Evolutionary conservation across 1,284 basidiomycete genomes (phyloP).

Genomic region (Rhizoctonia solani): DNA sequence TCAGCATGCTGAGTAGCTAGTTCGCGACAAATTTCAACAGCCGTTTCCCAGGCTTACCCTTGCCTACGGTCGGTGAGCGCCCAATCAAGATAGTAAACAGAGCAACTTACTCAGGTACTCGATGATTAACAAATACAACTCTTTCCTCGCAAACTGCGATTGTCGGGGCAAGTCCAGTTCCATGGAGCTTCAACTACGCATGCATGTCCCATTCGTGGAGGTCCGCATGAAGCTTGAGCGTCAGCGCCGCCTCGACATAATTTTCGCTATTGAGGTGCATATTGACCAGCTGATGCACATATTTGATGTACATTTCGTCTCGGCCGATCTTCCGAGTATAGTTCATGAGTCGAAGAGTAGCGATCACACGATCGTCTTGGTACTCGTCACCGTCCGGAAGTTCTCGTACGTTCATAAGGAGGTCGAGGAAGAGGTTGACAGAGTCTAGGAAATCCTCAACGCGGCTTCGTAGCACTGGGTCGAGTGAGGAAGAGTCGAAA

Average conservation of each 20-base stretch:
- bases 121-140: slow-evolving; percentile 82
- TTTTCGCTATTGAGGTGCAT: slow-evolving; percentile 88
- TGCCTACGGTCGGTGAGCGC: slow-evolving; percentile 55
- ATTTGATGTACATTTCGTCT: slow-evolving; percentile 91
- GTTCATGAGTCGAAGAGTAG: slow-evolving; percentile 89
- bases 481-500: slow-evolving; percentile 82
- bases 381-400: slow-evolving; percentile 94
- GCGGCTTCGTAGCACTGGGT: slow-evolving; percentile 74
- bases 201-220: slow-evolving; percentile 87
- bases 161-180: slow-evolving; percentile 89
- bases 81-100: background rate
- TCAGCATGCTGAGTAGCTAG: slow-evolving; percentile 81
- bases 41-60: slow-evolving; percentile 95
- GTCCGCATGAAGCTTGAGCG: slow-evolving; percentile 91
- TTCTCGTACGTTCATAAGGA: slow-evolving; percentile 89
- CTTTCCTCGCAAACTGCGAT: slow-evolving; percentile 92
- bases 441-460: slow-evolving; percentile 86
- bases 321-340: slow-evolving; percentile 86
- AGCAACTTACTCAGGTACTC: slow-evolving; percentile 74
- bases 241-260: slow-evolving; percentile 90
- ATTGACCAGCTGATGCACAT: slow-evolving; percentile 91
- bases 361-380: slow-evolving; percentile 91
- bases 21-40: slow-evolving; percentile 91
- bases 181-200: slow-evolving; percentile 77
- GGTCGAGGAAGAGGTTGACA: slow-evolving; percentile 90